These are phyloP conservation scores for Aspergillus nidulans DNA, from an alignment of 495 filamentous ascomycete species.

Conservation along the genomic window DNA sequence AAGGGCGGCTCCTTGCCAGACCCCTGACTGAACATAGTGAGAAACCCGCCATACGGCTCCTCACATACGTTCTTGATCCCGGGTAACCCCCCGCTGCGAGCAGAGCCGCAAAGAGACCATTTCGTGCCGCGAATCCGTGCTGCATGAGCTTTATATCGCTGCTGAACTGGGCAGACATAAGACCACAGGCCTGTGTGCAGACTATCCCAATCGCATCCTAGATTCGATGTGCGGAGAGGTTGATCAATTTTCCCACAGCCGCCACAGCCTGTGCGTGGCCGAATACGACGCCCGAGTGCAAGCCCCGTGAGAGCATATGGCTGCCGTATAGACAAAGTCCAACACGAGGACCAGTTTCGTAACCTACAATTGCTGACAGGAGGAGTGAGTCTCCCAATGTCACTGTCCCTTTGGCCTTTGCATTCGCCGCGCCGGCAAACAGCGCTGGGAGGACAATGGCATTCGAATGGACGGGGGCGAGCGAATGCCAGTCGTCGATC, in stretches of 20 bases:
- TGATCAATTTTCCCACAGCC: slow-evolving; percentile 30
- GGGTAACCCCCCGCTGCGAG: slow-evolving; percentile 33
- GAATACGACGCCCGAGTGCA: slow-evolving; percentile 41
- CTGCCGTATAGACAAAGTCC: slow-evolving; percentile 29
- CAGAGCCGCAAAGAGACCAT: slow-evolving; percentile 38
- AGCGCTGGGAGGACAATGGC: slow-evolving; percentile 30
- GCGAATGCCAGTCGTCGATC: neutral
- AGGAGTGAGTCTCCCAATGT: slow-evolving; percentile 5
- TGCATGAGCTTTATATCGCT: slow-evolving; percentile 38
- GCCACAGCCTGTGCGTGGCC: slow-evolving; percentile 33
- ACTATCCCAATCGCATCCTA: slow-evolving; percentile 27
- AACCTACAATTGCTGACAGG: slow-evolving; percentile 28
- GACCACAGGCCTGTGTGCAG: no score
- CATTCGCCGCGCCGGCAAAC: slow-evolving; percentile 26
- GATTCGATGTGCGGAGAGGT: slow-evolving; percentile 23
- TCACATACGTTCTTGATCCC: slow-evolving; percentile 46
- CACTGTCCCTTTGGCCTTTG: neutral
- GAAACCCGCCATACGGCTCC: slow-evolving; percentile 39
- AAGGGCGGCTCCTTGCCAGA: slow-evolving; percentile 27
- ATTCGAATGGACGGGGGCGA: neutral
- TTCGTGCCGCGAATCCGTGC: slow-evolving; percentile 44
- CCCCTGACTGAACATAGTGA: slow-evolving; percentile 34
- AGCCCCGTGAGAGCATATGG: slow-evolving; percentile 23
- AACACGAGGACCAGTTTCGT: slow-evolving; percentile 34
- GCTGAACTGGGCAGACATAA: slow-evolving; percentile 40